Percentiles rank a stretch among this genome's conserved stretches.
phyloP scores from a whole-genome alignment of 495 filamentous ascomycete species.

The Pyrenula aspistea region DNA sequence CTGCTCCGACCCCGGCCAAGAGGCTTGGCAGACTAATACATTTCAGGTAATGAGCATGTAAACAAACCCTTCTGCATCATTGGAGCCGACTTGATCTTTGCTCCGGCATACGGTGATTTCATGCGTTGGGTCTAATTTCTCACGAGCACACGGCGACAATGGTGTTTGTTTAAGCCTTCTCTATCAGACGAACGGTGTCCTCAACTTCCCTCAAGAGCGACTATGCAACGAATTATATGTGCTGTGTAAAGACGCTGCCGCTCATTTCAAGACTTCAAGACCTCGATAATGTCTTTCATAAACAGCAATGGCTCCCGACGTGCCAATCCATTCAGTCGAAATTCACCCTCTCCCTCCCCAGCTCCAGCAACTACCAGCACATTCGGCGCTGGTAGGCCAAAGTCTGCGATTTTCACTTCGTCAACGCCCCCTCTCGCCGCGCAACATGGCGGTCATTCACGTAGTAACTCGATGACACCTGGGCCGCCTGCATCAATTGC shows the following conservation, averaged over 20 bases:
- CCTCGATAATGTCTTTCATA: background rate
- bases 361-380: slow-evolving; percentile 33
- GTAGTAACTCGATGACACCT: slow-evolving; percentile 47
- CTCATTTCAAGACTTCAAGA: background rate
- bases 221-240: background rate
- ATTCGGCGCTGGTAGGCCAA: slow-evolving; percentile 41
- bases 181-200: background rate
- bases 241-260: background rate
- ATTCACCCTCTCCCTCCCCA: slow-evolving; percentile 49
- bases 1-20: background rate
- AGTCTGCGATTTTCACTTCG: slow-evolving; percentile 57
- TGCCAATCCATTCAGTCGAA: slow-evolving; percentile 63
- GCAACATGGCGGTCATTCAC: slow-evolving; percentile 33
- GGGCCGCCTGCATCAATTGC: slow-evolving; percentile 17
- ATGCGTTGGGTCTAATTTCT: too few species aligned
- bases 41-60: background rate
- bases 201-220: background rate
- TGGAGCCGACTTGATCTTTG: background rate
- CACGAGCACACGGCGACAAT: too few species aligned
- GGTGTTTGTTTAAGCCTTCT: too few species aligned
- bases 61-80: background rate
- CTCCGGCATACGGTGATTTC: too few species aligned
- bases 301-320: slow-evolving; percentile 40
- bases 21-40: background rate
- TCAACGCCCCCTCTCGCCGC: slow-evolving; percentile 23